Percentiles rank a stretch among this genome's conserved stretches.
These are phyloP conservation scores for Mallotus japonicus DNA, from an alignment of 441 rosid species.

Conservation along the genomic window DNA sequence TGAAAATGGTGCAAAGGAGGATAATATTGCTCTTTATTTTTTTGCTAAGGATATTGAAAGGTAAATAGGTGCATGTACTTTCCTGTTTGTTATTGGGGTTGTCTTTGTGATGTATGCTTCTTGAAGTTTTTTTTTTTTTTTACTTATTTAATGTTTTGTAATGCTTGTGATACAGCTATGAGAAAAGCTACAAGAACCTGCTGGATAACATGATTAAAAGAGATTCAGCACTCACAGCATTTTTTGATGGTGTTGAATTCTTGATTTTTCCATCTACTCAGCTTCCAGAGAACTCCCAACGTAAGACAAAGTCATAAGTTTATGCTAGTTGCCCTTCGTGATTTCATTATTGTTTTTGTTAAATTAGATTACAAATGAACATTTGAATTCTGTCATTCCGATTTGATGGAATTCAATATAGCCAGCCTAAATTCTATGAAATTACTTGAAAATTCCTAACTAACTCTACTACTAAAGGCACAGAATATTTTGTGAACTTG, in stretches of 20 bases:
- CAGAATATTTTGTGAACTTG: background rate
- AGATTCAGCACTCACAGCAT: constrained; percentile 88
- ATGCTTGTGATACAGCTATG: constrained; percentile 59
- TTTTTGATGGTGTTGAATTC: constrained; percentile 69
- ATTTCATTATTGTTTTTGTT: background rate
- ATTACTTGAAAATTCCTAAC: too few relatives aligned
- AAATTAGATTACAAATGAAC: background rate
- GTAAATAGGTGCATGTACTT: constrained; percentile 32
- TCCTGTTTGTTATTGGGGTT: constrained; percentile 5
- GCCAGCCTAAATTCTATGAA: background rate
- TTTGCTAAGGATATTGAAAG: constrained; percentile 91
- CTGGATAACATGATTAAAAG: constrained; percentile 76
- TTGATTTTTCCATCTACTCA: constrained; percentile 85
- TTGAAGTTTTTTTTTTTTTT: background rate
- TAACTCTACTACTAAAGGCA: background rate
- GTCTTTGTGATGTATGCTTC: constrained; percentile 7
- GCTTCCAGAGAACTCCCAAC: constrained; percentile 80
- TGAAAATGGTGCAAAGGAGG: constrained; percentile 68
- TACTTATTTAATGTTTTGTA: constrained; percentile 13
- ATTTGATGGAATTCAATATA: background rate
- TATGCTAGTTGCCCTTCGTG: constrained; percentile 13
- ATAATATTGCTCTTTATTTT: constrained; percentile 93
- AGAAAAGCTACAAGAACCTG: constrained; percentile 70
- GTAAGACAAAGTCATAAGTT: constrained; percentile 48
- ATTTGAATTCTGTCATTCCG: too few relatives aligned